Conservation (phyloP, 805 yeast genomes). For the Barnettozyma populi region DNA sequence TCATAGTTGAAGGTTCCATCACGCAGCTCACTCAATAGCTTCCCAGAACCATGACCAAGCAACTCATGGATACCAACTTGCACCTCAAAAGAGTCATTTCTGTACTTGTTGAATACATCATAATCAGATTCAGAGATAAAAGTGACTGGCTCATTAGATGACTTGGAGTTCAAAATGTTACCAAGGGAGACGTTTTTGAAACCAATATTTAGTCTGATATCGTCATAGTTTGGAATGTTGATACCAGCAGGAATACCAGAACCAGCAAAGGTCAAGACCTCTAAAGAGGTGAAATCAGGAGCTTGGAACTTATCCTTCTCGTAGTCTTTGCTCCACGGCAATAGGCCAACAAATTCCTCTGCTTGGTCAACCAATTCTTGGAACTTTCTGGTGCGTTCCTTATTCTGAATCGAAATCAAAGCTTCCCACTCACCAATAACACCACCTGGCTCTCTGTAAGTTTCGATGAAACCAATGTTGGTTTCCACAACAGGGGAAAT, state of each 20-base stretch:
- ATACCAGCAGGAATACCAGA: conserved; percentile 92
- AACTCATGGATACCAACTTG: conserved; percentile 93
- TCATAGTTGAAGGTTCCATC: conserved; percentile 73
- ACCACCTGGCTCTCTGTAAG: conserved; percentile 89
- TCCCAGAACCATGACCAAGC: conserved; percentile 90
- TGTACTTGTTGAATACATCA: conserved; percentile 59
- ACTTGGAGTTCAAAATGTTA: conserved; percentile 71
- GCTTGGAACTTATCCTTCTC: conserved; percentile 87
- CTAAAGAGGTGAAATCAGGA: conserved; percentile 88
- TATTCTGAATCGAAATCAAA: conserved; percentile 82
- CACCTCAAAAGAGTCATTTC: conserved; percentile 82
- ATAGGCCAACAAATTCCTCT: conserved; percentile 49
- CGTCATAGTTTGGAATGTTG: conserved; percentile 89
- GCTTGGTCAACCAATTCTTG: conserved; percentile 65
- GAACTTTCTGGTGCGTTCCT: conserved; percentile 79
- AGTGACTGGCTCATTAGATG: conserved; percentile 62
- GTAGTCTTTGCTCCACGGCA: conserved; percentile 74
- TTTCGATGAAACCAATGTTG: conserved; percentile 87
- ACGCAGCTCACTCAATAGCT: conserved; percentile 55
- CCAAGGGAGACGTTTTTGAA: conserved; percentile 89
- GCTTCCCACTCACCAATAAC: conserved; percentile 95
- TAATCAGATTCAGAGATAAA: conserved; percentile 52
- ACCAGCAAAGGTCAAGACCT: conserved; percentile 84
- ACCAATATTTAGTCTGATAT: conserved; percentile 75
- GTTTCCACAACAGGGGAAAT: conserved; percentile 73